Base-by-base conservation (phyloP, 306 rosid species). In the Prinsepia uniflora region DNA sequence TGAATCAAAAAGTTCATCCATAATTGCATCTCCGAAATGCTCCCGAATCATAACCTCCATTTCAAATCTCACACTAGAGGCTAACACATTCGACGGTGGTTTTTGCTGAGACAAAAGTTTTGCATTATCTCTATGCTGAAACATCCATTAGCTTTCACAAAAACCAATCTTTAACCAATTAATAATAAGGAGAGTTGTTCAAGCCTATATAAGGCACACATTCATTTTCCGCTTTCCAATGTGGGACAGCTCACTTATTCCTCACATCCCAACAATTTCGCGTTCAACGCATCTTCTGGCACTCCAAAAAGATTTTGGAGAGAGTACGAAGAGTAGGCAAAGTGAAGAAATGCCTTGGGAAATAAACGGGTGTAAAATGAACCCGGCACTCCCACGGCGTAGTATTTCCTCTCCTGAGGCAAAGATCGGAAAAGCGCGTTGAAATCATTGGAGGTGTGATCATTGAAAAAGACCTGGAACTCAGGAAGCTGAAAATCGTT, bases 261-360 rank as follows among this genome's bases (percentile, higher is more conserved):
- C n/a, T n/a, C n/a, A n/a, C n/a, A n/a, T n/a, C n/a, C n/a, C n/a
- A n/a, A n/a, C n/a, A n/a, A 74, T 15, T 6, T 46, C 39, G 36
- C 54, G 49, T 74, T 66, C 58, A 17, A 4, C n/a, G 64, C 72
- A 45, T 20, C 67, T 39, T 52, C 11, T 7, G 78, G 78, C 43
- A 67, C 42, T 40, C 42, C 13, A 8, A 78, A 78, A 17, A 78
- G 82, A 60, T 39, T 58, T 0, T 72, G 71, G 10, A 63, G 49
- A 15, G 82, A 46, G 54, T 1, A 72, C 0, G 78, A 58, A 11
- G 82, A 72, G 63, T 72, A 65, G 10, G 67, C 71, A 49, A 72
- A 73, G 60, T 78, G 78, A 44, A 78, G 70, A 30, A 68, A 67
- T 10, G 54, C 68, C 36, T 6, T 60, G n/a, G 78, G 82, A 54